These are phyloP conservation scores for Silene coronaria DNA, from an alignment of 179 eudicot species.

Conservation along the genomic window DNA sequence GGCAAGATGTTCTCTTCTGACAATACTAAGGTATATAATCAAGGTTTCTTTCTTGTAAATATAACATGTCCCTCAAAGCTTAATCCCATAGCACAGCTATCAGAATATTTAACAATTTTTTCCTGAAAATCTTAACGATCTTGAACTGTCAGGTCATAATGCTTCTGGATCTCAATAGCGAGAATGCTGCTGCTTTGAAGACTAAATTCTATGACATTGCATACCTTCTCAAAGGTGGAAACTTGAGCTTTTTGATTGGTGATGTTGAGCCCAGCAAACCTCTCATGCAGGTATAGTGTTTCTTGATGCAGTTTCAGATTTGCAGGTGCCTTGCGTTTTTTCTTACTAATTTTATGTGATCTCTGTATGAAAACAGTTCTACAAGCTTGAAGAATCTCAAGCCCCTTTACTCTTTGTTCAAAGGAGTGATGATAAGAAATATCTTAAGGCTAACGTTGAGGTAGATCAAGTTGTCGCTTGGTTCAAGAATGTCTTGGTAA, in stretches of 20 bases:
- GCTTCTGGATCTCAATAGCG: slow-evolving; percentile 59
- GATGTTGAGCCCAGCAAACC: slow-evolving; percentile 61
- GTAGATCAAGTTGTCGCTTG: slow-evolving; percentile 52
- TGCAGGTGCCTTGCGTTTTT: background rate
- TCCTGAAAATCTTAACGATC: background rate
- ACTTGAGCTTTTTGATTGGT: slow-evolving; percentile 58
- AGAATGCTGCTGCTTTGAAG: slow-evolving; percentile 42
- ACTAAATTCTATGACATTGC: slow-evolving; percentile 69
- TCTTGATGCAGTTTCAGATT: background rate
- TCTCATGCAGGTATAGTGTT: slow-evolving; percentile 49
- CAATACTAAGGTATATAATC: slow-evolving; percentile 55
- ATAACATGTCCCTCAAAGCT: background rate
- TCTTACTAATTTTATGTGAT: background rate
- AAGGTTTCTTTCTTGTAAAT: background rate
- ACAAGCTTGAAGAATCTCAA: slow-evolving; percentile 44
- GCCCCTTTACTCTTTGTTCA: slow-evolving; percentile 55
- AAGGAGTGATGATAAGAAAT: slow-evolving; percentile 50
- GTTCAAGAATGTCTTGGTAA: slow-evolving; percentile 66
- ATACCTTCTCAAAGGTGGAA: slow-evolving; percentile 55
- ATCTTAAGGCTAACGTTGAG: slow-evolving; percentile 50
- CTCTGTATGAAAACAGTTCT: slow-evolving; percentile 36
- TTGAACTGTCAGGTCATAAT: slow-evolving; percentile 48
- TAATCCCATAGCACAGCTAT: background rate
- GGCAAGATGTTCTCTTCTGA: slow-evolving; percentile 49
- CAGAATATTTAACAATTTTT: background rate